Evolutionary conservation across 805 yeast species (phyloP).

Genomic region (Ogataea salicorniae): DNA sequence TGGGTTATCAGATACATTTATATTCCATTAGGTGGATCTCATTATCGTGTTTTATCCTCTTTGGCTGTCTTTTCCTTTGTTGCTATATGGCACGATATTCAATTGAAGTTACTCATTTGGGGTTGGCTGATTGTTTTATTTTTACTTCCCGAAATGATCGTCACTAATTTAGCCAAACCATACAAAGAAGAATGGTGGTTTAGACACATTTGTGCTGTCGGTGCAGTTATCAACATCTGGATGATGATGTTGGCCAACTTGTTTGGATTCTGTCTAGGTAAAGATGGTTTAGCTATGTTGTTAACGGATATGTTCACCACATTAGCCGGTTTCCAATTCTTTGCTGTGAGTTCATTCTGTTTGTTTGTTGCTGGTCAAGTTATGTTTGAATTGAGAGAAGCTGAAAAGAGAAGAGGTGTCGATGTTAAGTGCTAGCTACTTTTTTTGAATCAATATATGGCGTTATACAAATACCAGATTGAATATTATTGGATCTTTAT

Average conservation of each 20-base stretch:
- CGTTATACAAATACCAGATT: not conserved
- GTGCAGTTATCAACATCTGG: conserved; percentile 90
- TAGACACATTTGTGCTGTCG: conserved; percentile 76
- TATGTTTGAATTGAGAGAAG: conserved; percentile 89
- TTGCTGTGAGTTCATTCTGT: conserved; percentile 54
- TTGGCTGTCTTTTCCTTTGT: conserved; percentile 89
- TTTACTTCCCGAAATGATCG: conserved; percentile 76
- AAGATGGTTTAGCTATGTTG: conserved; percentile 71
- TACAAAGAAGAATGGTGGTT: conserved; percentile 52
- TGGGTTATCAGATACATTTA: conserved; percentile 89
- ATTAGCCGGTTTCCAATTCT: conserved; percentile 57
- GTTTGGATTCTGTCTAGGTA: conserved; percentile 90
- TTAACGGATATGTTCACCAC: conserved; percentile 71
- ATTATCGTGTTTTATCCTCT: conserved; percentile 66
- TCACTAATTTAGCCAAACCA: conserved; percentile 40
- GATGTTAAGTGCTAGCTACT: conserved; percentile 61
- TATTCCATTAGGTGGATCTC: conserved; percentile 84
- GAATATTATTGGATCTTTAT: too few relatives aligned
- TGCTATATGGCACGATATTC: conserved; percentile 98
- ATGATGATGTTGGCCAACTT: conserved; percentile 97
- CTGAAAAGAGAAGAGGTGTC: conserved; percentile 79
- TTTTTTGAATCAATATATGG: not conserved
- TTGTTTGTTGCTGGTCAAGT: conserved; percentile 84
- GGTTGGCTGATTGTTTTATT: conserved; percentile 92
- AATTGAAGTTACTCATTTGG: conserved; percentile 82